Conservation (phyloP, 192 early-diverging fungal genomes). For the Rhizophagus prolifer region DNA sequence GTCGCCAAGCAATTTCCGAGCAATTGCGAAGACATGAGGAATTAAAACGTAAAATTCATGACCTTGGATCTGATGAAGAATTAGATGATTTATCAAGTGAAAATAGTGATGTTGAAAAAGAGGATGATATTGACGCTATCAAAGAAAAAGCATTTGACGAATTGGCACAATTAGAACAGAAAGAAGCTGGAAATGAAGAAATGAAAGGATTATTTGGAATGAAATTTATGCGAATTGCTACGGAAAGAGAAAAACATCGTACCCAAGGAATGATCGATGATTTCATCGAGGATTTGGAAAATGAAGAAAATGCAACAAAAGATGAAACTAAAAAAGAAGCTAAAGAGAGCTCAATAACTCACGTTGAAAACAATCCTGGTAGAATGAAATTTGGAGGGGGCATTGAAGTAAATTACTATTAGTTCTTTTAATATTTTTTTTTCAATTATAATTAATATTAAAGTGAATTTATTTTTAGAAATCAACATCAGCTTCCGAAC, state of each 20-base stretch:
- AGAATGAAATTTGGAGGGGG: constrained; percentile 61
- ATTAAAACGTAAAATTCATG: constrained; percentile 81
- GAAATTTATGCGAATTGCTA: constrained; percentile 97
- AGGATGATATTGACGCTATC: constrained; percentile 43
- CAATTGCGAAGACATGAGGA: constrained; percentile 79
- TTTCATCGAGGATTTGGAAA: constrained; percentile 50
- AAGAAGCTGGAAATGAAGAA: constrained; percentile 43
- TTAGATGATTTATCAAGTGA: constrained; percentile 35
- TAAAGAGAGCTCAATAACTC: constrained; percentile 34
- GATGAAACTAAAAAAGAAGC: constrained; percentile 31
- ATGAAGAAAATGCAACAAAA: constrained; percentile 35
- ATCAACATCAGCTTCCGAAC: background rate
- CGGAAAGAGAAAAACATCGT: constrained; percentile 55
- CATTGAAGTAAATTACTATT: constrained; percentile 16
- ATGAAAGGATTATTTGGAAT: constrained; percentile 88
- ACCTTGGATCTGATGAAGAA: constrained; percentile 61
- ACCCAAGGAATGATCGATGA: constrained; percentile 44
- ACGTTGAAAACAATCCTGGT: constrained; percentile 53
- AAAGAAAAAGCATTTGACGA: constrained; percentile 47
- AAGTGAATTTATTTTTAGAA: background rate
- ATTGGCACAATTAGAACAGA: constrained; percentile 52
- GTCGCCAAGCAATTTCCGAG: constrained; percentile 80
- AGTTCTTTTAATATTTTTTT: background rate
- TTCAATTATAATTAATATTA: background rate
- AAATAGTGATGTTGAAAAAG: constrained; percentile 47